Evolutionary conservation across 2,329 filamentous ascomycete species (phyloP).

Genomic region (Didymella glomerata): DNA sequence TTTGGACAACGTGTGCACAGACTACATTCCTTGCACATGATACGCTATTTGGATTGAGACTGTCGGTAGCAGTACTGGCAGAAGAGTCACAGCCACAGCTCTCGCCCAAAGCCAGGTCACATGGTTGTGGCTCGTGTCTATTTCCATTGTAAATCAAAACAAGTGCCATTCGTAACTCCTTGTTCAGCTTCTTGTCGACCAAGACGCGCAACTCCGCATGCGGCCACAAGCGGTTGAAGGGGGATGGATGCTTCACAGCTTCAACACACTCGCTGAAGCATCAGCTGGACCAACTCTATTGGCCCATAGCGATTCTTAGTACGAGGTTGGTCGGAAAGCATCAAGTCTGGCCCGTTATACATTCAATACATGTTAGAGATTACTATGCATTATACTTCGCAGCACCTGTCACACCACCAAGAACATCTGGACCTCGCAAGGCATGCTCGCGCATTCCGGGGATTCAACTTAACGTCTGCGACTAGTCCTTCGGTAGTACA

Average conservation of each 20-base stretch:
- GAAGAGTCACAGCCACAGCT: conserved; percentile 32
- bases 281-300: not conserved
- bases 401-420: conserved; percentile 1
- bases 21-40: conserved; percentile 1
- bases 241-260: not conserved
- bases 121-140: conserved; percentile 28
- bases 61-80: conserved; percentile 6
- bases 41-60: conserved; percentile 5
- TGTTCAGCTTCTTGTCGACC: conserved; percentile 27
- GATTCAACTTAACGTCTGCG: not conserved
- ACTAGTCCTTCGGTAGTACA: not conserved
- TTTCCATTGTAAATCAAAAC: conserved; percentile 14
- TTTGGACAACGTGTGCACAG: conserved; percentile 11
- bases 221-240: conserved; percentile 3
- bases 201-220: conserved; percentile 31
- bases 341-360: not conserved
- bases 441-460: conserved; percentile 2
- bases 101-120: conserved; percentile 25
- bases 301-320: not conserved
- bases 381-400: not conserved
- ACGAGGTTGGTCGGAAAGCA: not conserved
- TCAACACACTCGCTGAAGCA: not conserved
- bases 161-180: conserved; percentile 13
- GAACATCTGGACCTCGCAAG: not conserved
- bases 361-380: not conserved